Evolutionary conservation across 345 rosid species (phyloP), one percentile per base, ranked within the genome.

Genomic region (Iberis pinnata): DNA sequence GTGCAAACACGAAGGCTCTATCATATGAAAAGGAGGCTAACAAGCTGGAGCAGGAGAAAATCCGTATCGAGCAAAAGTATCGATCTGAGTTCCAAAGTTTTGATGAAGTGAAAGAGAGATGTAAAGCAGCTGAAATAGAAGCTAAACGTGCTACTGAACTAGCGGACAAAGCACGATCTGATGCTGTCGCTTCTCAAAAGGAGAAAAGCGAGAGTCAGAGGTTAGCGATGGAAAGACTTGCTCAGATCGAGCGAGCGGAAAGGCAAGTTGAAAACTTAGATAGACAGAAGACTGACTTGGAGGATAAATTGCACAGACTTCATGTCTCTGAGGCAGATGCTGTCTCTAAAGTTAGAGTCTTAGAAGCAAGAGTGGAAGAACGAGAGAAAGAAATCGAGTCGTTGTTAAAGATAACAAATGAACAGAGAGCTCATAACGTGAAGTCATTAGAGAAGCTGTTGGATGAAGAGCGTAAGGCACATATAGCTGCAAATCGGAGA

Each of bases 351-450:
- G 86, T 88, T 35, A 49, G 76, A 29, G 52, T 77, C 41, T 70
- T 88, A 17, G 99, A 93, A 75, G 83, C 73, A 31, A 86, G 92
- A 69, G 99, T 93, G 13, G 89, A 79, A 66, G 95, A 88, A 71
- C 72, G 97, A 64, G 96, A 88, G 78, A 84, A 75, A 72, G 97
- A 93, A 74, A 88, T 93, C n/a, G 97, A 83, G 62, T 79, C 73
- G 1, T 69, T 88, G 43, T 49, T 93, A 75, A 80, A 76, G 63
- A 60, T 62, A 49, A 88, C 86, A 68, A 88, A 88, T 58, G 84
- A 73, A 66, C 87, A 86, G 68, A 82, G 97, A 55, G 78, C 95
- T 7, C 76, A 60, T 63, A 83, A 82, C 8, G 99, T 93, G 15
- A 74, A 88, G 70, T 81, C 71, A 17, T 93, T 93, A 55, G 76